Conservation (phyloP, 2,329 filamentous ascomycete species). For the Torrubiellomyces zombiae region DNA sequence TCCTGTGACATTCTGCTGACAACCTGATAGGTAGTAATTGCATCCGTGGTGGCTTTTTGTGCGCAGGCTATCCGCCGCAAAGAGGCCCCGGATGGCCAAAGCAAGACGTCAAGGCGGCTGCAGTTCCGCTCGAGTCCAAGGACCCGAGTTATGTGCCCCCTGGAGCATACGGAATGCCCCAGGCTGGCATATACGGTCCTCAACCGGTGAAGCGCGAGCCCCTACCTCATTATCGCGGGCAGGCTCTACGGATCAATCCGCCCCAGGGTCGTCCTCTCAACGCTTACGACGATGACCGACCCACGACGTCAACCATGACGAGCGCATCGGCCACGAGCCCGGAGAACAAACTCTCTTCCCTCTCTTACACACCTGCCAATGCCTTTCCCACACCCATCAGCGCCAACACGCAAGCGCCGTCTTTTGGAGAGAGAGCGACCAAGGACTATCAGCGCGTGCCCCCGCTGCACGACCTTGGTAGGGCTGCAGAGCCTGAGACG, state of each 20-base stretch:
- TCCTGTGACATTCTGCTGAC: no score
- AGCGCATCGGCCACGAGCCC: conserved; percentile 41
- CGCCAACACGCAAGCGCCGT: conserved; percentile 28
- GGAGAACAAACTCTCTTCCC: conserved; percentile 44
- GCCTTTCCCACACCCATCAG: conserved; percentile 47
- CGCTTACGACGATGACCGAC: conserved; percentile 37
- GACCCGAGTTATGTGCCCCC: conserved; percentile 48
- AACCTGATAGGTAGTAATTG: conserved; percentile 61
- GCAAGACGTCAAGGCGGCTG: conserved; percentile 49
- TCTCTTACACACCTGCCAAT: conserved; percentile 37
- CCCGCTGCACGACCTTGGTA: conserved; percentile 40
- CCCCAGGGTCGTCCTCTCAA: conserved; percentile 39
- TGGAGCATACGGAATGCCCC: conserved; percentile 45
- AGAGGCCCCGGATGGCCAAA: conserved; percentile 60
- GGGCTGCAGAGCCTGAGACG: conserved; percentile 35
- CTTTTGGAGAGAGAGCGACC: conserved; percentile 30
- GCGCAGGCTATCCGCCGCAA: conserved; percentile 76
- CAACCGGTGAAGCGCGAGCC: conserved; percentile 36
- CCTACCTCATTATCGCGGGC: conserved; percentile 42
- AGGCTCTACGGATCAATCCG: conserved; percentile 44
- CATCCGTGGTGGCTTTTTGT: conserved; percentile 74
- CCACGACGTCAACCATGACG: conserved; percentile 40
- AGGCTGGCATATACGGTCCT: conserved; percentile 21
- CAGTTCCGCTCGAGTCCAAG: conserved; percentile 71
- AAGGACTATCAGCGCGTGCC: conserved; percentile 46